These are phyloP conservation scores for Calocybe gangraenosa DNA, from an alignment of 768 basidiomycete species.

Conservation along the genomic window DNA sequence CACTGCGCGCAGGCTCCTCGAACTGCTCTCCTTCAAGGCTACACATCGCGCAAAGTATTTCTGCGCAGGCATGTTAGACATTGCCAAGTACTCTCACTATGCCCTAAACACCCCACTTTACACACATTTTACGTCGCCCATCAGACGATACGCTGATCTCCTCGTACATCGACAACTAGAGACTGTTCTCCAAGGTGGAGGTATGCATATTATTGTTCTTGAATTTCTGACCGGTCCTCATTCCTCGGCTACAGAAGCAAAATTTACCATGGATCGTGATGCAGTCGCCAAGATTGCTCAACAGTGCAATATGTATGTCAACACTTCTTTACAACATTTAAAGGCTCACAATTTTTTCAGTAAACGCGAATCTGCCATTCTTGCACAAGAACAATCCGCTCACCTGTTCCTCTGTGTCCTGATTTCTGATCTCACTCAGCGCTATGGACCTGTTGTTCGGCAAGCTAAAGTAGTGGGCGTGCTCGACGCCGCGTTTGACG, in stretches of 20 bases:
- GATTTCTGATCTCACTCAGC: slow-evolving; percentile 89
- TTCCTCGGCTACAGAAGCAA: slow-evolving; percentile 53
- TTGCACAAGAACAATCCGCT: slow-evolving; percentile 95
- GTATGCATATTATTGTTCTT: slow-evolving; percentile 35
- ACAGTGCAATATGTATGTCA: slow-evolving; percentile 89
- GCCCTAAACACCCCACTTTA: slow-evolving; percentile 88
- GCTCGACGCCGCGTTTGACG: slow-evolving; percentile 97
- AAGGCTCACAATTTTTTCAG: slow-evolving; percentile 31
- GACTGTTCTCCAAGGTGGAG: slow-evolving; percentile 70
- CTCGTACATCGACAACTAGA: slow-evolving; percentile 97
- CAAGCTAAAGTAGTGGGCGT: slow-evolving; percentile 95
- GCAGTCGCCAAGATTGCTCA: slow-evolving; percentile 97
- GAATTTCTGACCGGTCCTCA: slow-evolving; percentile 2
- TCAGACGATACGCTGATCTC: slow-evolving; percentile 90
- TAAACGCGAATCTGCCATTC: slow-evolving; percentile 84
- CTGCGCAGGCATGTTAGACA: slow-evolving; percentile 98
- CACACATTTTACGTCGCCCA: slow-evolving; percentile 91
- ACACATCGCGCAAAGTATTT: slow-evolving; percentile 97
- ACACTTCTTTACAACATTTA: neutral
- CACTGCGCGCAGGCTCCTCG: slow-evolving; percentile 71
- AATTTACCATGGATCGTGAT: slow-evolving; percentile 97
- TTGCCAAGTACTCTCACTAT: slow-evolving; percentile 95
- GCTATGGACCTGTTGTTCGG: slow-evolving; percentile 93
- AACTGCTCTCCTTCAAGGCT: slow-evolving; percentile 84
- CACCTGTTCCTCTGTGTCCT: slow-evolving; percentile 95